Percentiles rank a stretch among this genome's conserved stretches.
These are phyloP conservation scores for Kluyveromyces siamensis DNA, from an alignment of 805 yeast genomes.

Conservation along the genomic window DNA sequence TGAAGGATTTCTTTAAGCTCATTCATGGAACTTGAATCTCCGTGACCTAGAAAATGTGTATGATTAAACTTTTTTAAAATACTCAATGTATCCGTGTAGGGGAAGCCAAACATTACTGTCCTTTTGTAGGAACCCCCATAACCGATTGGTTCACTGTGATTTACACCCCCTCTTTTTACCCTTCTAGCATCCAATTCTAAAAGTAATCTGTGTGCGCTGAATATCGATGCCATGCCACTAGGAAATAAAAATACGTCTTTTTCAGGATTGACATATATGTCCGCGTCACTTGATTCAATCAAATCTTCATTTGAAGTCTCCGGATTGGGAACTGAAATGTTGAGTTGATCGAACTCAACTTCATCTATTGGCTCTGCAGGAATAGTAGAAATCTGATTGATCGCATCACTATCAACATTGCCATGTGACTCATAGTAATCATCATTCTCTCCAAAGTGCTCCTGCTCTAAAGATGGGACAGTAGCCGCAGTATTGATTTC, in stretches of 20 bases:
- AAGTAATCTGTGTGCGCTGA: constrained; percentile 61
- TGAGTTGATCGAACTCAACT: constrained; percentile 5
- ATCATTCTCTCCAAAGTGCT: neutral
- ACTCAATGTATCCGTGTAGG: constrained; percentile 87
- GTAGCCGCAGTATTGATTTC: neutral
- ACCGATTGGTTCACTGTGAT: constrained; percentile 16
- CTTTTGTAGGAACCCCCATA: constrained; percentile 34
- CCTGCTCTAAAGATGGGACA: neutral
- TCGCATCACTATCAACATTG: neutral
- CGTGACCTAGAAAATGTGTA: constrained; percentile 74
- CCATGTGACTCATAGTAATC: neutral
- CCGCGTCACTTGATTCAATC: neutral
- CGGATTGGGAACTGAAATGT: neutral
- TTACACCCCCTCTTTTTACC: constrained; percentile 17
- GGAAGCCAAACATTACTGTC: constrained; percentile 92
- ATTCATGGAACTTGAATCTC: constrained; percentile 56
- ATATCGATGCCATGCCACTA: constrained; percentile 89
- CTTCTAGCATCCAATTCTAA: constrained; percentile 30
- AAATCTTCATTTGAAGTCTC: neutral
- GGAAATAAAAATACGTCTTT: constrained; percentile 79
- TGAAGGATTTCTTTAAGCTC: constrained; percentile 55
- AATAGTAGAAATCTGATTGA: constrained; percentile 11
- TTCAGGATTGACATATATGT: constrained; percentile 26
- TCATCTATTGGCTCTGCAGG: constrained; percentile 24
- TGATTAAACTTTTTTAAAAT: constrained; percentile 89